phyloP scores from a whole-genome alignment of 2,329 filamentous ascomycete species.

The Monilinia vaccinii-corymbosi region DNA sequence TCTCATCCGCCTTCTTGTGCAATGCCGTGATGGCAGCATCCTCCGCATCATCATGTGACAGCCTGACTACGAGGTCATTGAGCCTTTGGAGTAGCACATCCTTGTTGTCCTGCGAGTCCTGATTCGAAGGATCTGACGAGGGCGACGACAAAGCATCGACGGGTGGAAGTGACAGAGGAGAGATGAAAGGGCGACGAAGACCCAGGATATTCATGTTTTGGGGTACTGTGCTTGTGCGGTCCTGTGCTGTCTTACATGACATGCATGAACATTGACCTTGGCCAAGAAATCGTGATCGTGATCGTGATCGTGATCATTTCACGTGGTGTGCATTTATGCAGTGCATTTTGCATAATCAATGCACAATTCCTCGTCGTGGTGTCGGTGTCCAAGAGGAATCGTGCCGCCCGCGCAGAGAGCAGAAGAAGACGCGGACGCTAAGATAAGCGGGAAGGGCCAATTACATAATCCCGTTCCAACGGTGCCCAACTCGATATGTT shows the following conservation, averaged over 20 bases:
- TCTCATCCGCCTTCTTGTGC: conserved; percentile 31
- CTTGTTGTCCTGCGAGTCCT: conserved; percentile 26
- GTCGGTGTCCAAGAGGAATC: not conserved
- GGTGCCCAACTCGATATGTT: too few relatives aligned
- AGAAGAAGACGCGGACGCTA: too few relatives aligned
- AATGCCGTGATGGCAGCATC: conserved; percentile 27
- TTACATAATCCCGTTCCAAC: too few relatives aligned
- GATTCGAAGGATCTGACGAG: conserved; percentile 2
- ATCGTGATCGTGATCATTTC: too few relatives aligned
- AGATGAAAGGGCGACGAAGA: conserved; percentile 23
- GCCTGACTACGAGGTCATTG: conserved; percentile 27
- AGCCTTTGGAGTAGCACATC: conserved; percentile 30
- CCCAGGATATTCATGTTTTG: conserved; percentile 7
- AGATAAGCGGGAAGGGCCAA: too few relatives aligned
- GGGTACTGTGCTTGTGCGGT: too few relatives aligned
- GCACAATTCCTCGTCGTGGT: conserved; percentile 1
- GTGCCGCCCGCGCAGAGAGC: not conserved
- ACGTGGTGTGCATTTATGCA: conserved; percentile 3
- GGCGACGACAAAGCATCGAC: not conserved
- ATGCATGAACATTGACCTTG: too few relatives aligned
- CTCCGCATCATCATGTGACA: conserved; percentile 25
- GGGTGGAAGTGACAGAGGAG: conserved; percentile 10
- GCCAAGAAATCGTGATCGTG: conserved; percentile 2
- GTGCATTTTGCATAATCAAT: not conserved
- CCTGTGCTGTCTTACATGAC: too few relatives aligned